Evolutionary conservation across 345 rosid genomes (phyloP), one percentile per base, ranked within the genome.

Genomic region (Pistacia integerrima): DNA sequence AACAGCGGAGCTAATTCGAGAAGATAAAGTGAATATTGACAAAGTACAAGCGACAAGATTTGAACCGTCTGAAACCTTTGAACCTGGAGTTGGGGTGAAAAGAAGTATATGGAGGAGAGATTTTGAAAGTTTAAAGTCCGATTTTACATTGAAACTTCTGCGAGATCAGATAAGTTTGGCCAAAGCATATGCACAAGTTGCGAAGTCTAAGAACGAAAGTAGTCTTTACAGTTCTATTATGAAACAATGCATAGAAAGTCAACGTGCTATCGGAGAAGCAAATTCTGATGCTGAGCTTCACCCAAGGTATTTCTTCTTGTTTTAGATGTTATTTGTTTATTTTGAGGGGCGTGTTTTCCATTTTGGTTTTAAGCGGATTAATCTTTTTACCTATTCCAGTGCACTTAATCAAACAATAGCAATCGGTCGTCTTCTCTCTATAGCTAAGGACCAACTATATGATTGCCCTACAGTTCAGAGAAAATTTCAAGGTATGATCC

Each of bases 71-170:
- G 84, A 78, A 82, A 85, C 67, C 82, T 77, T 83, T 67, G 88
- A 89, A 72, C 88, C 91, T 61, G 80, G 85, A 18, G 72, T 85
- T 80, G 80, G 78, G 74, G 97, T 87, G 74, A 94, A 90, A 76
- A 90, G 92, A 82, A 91, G 94, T 67, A 89, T 91, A 76, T 92
- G 97, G 98, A 90, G 97, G 85, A 91, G 90, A 87, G 97, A 94
- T 79, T 90, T 67, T 76, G 94, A 90, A 68, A 90, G 77, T 80
- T 92, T 89, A 72, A 88, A 89, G 81, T 92, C 97, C 64, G 98
- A 90, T 82, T 84, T 94, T 66, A 85, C 84, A 25, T 85, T 92
- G 87, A 92, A 88, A 80, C 93, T 92, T 73, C 89, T 92, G 93
- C 85, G 92, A 25, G 97, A 94, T 87, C 98, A 94, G 88, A 86